Conservation (phyloP, 306 rosid genomes). For the Glycyrrhiza uralensis region DNA sequence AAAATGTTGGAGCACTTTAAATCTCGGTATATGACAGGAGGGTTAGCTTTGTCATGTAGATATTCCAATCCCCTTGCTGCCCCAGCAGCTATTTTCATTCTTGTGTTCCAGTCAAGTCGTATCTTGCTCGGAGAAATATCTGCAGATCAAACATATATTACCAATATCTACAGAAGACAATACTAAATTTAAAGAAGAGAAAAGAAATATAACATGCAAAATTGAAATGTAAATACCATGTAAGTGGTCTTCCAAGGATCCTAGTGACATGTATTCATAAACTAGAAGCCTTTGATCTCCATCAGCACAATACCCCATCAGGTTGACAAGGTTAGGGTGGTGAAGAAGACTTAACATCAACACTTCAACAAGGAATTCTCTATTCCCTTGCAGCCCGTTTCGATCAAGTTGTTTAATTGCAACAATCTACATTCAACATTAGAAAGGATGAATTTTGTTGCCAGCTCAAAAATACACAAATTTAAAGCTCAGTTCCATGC, state of each 20-base stretch:
- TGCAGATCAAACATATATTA: slow-evolving; percentile 39
- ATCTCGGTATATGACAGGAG: slow-evolving; percentile 97
- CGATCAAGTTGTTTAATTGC: slow-evolving; percentile 96
- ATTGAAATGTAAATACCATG: slow-evolving; percentile 48
- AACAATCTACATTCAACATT: slow-evolving; percentile 54
- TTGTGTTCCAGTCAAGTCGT: slow-evolving; percentile 77
- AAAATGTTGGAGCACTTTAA: slow-evolving; percentile 89
- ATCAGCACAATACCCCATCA: slow-evolving; percentile 93
- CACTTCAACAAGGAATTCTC: slow-evolving; percentile 92
- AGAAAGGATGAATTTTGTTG: slow-evolving; percentile 14
- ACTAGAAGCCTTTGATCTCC: slow-evolving; percentile 98
- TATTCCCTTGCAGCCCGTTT: slow-evolving; percentile 89
- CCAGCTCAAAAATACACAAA: slow-evolving; percentile 6
- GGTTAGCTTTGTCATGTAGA: slow-evolving; percentile 87
- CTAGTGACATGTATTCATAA: slow-evolving; percentile 88
- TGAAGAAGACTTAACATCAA: slow-evolving; percentile 93
- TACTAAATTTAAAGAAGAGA: neutral
- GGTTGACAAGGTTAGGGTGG: slow-evolving; percentile 90
- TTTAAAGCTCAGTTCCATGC: neutral
- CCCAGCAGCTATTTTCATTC: slow-evolving; percentile 94
- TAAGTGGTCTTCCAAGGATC: slow-evolving; percentile 91
- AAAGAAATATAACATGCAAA: neutral
- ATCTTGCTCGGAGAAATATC: slow-evolving; percentile 71
- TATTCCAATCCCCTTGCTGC: slow-evolving; percentile 87
- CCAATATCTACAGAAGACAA: neutral